These are phyloP conservation scores for Breviolum minutum DNA, from an alignment of 73 alveolate species.

Conservation along the genomic window DNA sequence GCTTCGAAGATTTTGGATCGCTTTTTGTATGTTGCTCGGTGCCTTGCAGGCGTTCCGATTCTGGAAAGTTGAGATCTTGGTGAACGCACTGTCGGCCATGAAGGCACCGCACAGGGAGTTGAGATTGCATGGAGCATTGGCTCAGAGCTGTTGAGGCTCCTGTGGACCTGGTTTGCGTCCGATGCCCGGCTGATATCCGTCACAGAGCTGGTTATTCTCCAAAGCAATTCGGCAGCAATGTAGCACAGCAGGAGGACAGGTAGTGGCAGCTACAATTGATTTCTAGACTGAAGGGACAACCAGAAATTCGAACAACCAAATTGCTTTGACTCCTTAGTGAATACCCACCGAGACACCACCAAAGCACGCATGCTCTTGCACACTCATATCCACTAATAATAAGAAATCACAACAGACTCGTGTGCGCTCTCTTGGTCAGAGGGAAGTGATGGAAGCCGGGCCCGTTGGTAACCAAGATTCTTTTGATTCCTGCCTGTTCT, in stretches of 20 bases:
- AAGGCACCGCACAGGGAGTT: constrained; percentile 4
- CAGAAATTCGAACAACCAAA: background rate
- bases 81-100: constrained; percentile 86
- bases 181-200: constrained; percentile 79
- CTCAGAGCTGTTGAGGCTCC: constrained; percentile 36
- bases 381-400: too few species aligned
- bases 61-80: constrained; percentile 88
- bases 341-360: too few species aligned
- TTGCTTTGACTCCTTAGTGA: too few species aligned
- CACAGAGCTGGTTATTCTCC: constrained; percentile 88
- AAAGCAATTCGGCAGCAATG: constrained; percentile 21
- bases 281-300: background rate
- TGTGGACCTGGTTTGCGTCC: constrained; percentile 81
- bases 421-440: too few species aligned
- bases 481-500: background rate
- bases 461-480: too few species aligned
- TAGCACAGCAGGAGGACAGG: background rate
- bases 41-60: constrained; percentile 61
- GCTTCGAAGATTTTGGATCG: background rate
- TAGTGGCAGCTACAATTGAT: too few species aligned
- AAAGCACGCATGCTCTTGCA: too few species aligned
- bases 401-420: too few species aligned
- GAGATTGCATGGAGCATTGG: background rate
- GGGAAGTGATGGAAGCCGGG: too few species aligned
- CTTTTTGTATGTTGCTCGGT: too few species aligned